Evolutionary conservation across 805 yeast species (phyloP), one percentile per base, ranked within the genome.

Genomic region (Starmera quercuum): DNA sequence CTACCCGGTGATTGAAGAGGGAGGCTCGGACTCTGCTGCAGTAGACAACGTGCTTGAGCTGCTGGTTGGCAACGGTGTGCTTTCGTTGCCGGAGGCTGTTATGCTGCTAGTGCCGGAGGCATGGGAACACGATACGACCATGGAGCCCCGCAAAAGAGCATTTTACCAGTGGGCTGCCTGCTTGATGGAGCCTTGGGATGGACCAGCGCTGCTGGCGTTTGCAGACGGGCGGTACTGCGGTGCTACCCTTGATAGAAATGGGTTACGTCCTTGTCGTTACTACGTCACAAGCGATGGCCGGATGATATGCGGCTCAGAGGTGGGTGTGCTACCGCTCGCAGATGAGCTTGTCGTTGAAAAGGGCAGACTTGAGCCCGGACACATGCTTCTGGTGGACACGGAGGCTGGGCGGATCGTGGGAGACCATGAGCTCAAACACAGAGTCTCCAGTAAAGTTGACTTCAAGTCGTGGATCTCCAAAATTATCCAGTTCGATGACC

Each of bases 101-200:
- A 92, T 90, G 97, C 61, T 90, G 59, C 69, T 92, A 70, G 90
- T 92, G 39, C 98, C 98, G 23, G 98, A 90, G 63, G 97, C 97
- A 5, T 87, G 96, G 92, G 97, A 90, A 61, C 83, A 83, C 56
- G 92, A 88, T 61, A 59, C 61, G 35, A 60, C 72, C 43, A 87
- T 90, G 83, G 96, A 90, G 58, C 85, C 95, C 36, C 80, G 83
- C 59, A 83, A 88, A 65, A 78, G 73, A 50, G 97, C 97, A 1
- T 90, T 94, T 62, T 90, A 90, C 64, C 97, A 92, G 60, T 90
- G 97, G 97, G 97, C 97, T 31, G 95, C 97, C 10, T 87, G 97
- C 64, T 65, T 90, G 45, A 92, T 92, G 96, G 98, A 90, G 66
- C 97, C 97, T 7, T 90, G 98, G 98, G 98, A 90, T 64, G 98